phyloP scores from a whole-genome alignment of 768 basidiomycete genomes.

The Ramaria sp. region DNA sequence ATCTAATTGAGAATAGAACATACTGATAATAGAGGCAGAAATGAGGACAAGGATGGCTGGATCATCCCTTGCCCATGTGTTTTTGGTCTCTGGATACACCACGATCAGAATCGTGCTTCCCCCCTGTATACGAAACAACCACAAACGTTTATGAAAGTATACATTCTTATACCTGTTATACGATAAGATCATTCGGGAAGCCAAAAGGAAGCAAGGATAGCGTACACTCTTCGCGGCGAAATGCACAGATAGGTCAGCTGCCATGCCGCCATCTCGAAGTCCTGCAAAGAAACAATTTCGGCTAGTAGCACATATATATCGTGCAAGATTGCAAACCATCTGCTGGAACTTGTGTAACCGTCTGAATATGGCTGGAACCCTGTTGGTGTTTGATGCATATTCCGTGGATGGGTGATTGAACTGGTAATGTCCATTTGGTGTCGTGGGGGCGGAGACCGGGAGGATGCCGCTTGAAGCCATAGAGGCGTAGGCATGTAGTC shows the following conservation, averaged over 20 bases:
- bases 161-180: conserved; percentile 77
- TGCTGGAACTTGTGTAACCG: conserved; percentile 74
- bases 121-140: neutral
- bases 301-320: neutral
- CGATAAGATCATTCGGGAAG: neutral
- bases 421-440: neutral
- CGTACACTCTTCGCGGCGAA: conserved; percentile 84
- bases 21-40: conserved; percentile 65
- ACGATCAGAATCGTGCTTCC: neutral
- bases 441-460: neutral
- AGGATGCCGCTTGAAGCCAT: conserved; percentile 1
- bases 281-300: conserved; percentile 34
- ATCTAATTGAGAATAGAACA: conserved; percentile 15
- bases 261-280: conserved; percentile 96
- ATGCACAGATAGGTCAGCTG: conserved; percentile 90
- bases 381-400: conserved; percentile 27
- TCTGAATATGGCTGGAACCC: conserved; percentile 72
- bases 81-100: conserved; percentile 78
- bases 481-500: conserved; percentile 1
- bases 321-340: conserved; percentile 47
- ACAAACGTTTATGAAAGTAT: conserved; percentile 92
- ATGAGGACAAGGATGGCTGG: conserved; percentile 90
- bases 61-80: conserved; percentile 96
- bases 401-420: neutral
- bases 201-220: neutral